Evolutionary conservation across 768 basidiomycete genomes (phyloP).

Genomic region (Mycena rosella): DNA sequence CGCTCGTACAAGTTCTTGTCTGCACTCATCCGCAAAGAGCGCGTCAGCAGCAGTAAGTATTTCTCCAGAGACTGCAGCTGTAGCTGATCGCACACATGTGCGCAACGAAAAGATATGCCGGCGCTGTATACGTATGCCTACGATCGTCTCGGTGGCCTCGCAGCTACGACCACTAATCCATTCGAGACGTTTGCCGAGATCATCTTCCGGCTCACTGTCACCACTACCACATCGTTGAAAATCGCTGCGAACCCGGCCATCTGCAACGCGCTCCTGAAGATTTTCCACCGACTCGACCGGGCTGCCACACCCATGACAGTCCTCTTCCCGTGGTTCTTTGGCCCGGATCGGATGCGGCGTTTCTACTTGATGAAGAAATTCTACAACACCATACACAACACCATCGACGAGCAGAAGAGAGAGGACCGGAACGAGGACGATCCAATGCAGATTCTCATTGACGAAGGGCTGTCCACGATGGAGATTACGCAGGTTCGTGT

Average conservation of each 20-base stretch:
- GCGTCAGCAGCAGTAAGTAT: constrained; percentile 1
- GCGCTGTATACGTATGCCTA: constrained; percentile 17
- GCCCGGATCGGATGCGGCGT: constrained; percentile 8
- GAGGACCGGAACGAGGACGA: constrained; percentile 4
- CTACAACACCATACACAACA: background rate
- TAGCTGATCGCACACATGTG: too few species aligned
- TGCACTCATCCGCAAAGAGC: constrained; percentile 7
- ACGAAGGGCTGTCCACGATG: constrained; percentile 7
- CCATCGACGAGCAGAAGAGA: constrained; percentile 4
- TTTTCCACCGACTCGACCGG: constrained; percentile 14
- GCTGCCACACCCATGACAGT: background rate
- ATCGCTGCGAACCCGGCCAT: background rate
- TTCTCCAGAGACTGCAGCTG: background rate
- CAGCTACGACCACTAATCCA: background rate
- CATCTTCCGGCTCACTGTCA: constrained; percentile 16
- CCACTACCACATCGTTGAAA: constrained; percentile 10
- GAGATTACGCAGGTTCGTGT: constrained; percentile 14
- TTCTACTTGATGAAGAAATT: constrained; percentile 15
- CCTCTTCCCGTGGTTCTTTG: constrained; percentile 18
- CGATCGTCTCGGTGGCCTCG: background rate
- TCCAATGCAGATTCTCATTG: constrained; percentile 16
- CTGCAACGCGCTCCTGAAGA: background rate
- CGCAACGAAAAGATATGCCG: background rate
- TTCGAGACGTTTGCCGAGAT: background rate
- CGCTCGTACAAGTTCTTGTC: constrained; percentile 10